Base-by-base conservation (phyloP, 2,329 filamentous ascomycete species). In the Colletotrichum godetiae region DNA sequence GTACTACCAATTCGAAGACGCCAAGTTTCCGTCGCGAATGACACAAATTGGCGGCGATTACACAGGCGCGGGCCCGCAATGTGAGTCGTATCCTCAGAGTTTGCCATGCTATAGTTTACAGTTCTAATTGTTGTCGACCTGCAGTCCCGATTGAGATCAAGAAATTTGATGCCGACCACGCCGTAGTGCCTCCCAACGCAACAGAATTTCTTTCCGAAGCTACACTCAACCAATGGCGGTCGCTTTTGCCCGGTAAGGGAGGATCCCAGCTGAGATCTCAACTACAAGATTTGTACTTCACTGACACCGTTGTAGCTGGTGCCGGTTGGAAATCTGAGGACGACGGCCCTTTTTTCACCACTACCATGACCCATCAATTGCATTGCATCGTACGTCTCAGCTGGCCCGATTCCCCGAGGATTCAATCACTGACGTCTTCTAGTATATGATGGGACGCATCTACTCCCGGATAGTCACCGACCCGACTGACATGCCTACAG, bases 291-390 rank as follows among this genome's bases (percentile, higher is more conserved):
- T 42, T 8, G 15, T 12, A 8, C 4, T 37, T 53, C 19, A 59
- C 22, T 73, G 69, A 76, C 55, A 27, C 22, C 6, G 12, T 22
- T 2, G 5, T 24, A 79, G 79, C 77, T 49, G 81, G 81, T n/a
- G 82, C 82, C 63, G 83, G 82, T 1, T 84, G 82, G 71, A 73
- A 74, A 42, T 60, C 62, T 65, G 79, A 79, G 12, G 78, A 76
- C 60, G 78, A 81, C 29, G 80, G 80, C 73, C 82, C 80, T 1
- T 83, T 84, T 55, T 84, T 83, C 69, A 84, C 83, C 2, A 84
- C 82, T 2, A 82, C 83, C 4, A 81, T 83, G 75, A 84, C 83
- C 11, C 83, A 84, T 74, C 82, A 84, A 75, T 75, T 84, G 35
- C 83, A 84, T 70, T 85, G 83, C 64, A 79, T 85, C 0, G 82